A percentile compares a stretch with the other conserved stretches of the same genome.
Evolutionary conservation across 2,329 filamentous ascomycete genomes (phyloP).

Genomic region (Karstenula rhodostoma): DNA sequence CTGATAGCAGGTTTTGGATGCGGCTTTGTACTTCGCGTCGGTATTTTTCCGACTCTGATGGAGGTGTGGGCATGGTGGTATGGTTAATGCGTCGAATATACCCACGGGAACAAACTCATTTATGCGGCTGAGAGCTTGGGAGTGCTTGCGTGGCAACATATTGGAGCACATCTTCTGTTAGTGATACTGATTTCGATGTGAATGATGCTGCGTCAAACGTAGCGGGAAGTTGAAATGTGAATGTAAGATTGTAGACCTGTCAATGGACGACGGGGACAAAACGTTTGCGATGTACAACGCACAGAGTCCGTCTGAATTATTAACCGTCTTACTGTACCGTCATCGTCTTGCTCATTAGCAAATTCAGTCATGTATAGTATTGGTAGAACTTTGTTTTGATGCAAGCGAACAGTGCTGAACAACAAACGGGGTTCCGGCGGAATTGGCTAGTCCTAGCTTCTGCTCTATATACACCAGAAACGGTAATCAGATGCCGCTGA

Average conservation of each 20-base stretch:
- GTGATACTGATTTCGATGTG: not conserved
- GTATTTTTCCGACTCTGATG: conserved; percentile 11
- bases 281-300: too few relatives aligned
- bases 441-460: not conserved
- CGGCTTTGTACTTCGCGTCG: conserved; percentile 25
- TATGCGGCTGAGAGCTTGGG: too few relatives aligned
- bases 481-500: not conserved
- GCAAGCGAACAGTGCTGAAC: not conserved
- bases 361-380: too few relatives aligned
- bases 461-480: not conserved
- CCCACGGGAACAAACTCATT: too few relatives aligned
- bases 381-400: too few relatives aligned
- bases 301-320: too few relatives aligned
- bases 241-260: not conserved
- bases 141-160: too few relatives aligned
- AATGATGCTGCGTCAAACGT: not conserved
- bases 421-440: not conserved
- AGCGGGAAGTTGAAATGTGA: not conserved
- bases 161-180: too few relatives aligned
- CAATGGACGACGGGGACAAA: not conserved
- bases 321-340: too few relatives aligned
- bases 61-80: conserved; percentile 10
- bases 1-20: conserved; percentile 24
- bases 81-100: not conserved
- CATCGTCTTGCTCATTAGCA: too few relatives aligned